A percentile compares a stretch with the other conserved stretches of the same genome.
Conservation (phyloP, 768 basidiomycete species). For the Butyriboletus loyo region DNA sequence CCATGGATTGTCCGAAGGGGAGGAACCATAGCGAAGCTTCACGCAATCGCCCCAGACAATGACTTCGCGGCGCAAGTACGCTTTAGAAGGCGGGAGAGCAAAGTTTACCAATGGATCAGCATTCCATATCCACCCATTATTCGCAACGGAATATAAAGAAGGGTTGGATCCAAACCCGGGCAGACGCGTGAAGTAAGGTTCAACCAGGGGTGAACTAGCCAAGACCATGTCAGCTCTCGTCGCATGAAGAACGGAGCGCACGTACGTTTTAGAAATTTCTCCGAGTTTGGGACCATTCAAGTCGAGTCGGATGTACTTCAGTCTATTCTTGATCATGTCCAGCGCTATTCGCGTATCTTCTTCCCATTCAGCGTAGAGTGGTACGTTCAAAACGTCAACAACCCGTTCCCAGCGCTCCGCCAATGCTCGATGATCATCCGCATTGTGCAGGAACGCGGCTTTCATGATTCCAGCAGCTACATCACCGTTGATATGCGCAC, state of each 20-base stretch:
- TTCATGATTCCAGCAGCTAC: constrained; percentile 73
- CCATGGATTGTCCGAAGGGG: constrained; percentile 84
- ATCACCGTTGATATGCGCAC: constrained; percentile 57
- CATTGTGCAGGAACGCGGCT: constrained; percentile 56
- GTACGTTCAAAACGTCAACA: constrained; percentile 84
- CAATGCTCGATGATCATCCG: constrained; percentile 47
- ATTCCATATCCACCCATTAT: constrained; percentile 99
- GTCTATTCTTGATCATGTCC: constrained; percentile 68
- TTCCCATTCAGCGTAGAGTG: constrained; percentile 84
- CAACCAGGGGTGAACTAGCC: constrained; percentile 76
- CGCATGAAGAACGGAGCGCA: constrained; percentile 11
- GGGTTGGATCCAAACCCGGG: constrained; percentile 52
- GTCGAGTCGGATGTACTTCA: constrained; percentile 81
- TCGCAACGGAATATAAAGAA: constrained; percentile 75
- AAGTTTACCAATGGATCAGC: constrained; percentile 95
- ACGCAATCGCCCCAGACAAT: constrained; percentile 99
- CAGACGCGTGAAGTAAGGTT: constrained; percentile 89
- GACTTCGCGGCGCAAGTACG: constrained; percentile 92
- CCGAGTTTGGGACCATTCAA: constrained; percentile 81
- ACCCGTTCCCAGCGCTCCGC: constrained; percentile 73
- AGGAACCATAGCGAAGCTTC: constrained; percentile 89
- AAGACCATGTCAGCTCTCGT: constrained; percentile 6
- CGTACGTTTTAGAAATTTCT: constrained; percentile 71
- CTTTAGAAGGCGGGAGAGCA: constrained; percentile 87
- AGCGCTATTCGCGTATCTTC: constrained; percentile 75